Evolutionary conservation across 1,284 basidiomycete genomes (phyloP).

Genomic region (Coniophora puteana): DNA sequence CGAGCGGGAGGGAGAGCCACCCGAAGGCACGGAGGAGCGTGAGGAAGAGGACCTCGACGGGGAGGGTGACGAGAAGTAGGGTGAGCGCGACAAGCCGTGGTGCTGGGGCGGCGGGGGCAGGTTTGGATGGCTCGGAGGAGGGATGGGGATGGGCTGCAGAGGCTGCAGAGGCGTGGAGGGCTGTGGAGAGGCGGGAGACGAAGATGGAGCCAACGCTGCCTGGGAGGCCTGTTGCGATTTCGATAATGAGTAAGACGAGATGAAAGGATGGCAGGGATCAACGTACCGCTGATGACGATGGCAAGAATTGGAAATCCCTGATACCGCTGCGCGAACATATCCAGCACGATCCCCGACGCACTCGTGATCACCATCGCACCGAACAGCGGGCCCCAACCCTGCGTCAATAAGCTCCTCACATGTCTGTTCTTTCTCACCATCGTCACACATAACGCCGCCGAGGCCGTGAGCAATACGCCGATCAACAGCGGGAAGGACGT

Average conservation of each 20-base stretch:
- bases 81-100: slow-evolving; percentile 57
- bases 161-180: slow-evolving; percentile 63
- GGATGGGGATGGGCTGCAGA: slow-evolving; percentile 14
- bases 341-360: slow-evolving; percentile 88
- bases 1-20: slow-evolving; percentile 71
- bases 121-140: slow-evolving; percentile 4
- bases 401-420: slow-evolving; percentile 68
- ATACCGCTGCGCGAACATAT: slow-evolving; percentile 84
- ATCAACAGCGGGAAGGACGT: slow-evolving; percentile 66
- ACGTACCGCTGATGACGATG: slow-evolving; percentile 82
- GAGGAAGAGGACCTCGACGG: slow-evolving; percentile 75
- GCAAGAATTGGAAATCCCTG: slow-evolving; percentile 87
- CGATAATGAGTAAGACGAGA: slow-evolving; percentile 4
- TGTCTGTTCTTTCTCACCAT: slow-evolving; percentile 63
- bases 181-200: slow-evolving; percentile 86
- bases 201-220: slow-evolving; percentile 91
- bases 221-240: slow-evolving; percentile 57
- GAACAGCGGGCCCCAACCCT: slow-evolving; percentile 90
- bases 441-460: slow-evolving; percentile 50
- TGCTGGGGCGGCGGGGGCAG: slow-evolving; percentile 34
- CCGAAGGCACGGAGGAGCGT: slow-evolving; percentile 59
- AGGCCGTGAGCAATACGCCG: slow-evolving; percentile 51
- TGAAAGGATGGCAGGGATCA: background rate
- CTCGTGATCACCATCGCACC: slow-evolving; percentile 92
- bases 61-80: slow-evolving; percentile 70